Conservation (phyloP, 305 asterid species). For the Andrographis paniculata region DNA sequence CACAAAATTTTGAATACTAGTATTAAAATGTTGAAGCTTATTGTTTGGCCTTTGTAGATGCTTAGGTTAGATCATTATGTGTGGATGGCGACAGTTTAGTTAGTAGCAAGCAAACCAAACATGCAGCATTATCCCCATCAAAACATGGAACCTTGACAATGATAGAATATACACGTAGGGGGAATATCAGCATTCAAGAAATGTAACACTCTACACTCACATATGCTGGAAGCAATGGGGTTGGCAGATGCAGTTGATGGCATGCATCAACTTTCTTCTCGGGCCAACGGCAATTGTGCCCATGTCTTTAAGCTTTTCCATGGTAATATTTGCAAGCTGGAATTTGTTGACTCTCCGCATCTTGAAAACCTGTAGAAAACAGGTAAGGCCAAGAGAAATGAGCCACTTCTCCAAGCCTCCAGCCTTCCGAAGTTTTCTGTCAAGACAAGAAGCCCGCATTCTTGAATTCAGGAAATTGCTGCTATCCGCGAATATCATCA, state of each 20-base stretch:
- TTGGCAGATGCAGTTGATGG: conserved; percentile 79
- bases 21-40: too few relatives aligned
- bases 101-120: too few relatives aligned
- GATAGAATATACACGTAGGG: too few relatives aligned
- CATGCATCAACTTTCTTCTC: conserved; percentile 86
- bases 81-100: too few relatives aligned
- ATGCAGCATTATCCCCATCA: too few relatives aligned
- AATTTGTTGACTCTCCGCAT: conserved; percentile 44
- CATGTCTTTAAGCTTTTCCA: conserved; percentile 86
- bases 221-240: conserved; percentile 60
- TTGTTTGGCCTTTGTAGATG: too few relatives aligned
- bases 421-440: conserved; percentile 54
- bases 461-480: conserved; percentile 33
- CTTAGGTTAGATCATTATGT: too few relatives aligned
- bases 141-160: too few relatives aligned
- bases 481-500: conserved; percentile 31
- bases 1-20: too few relatives aligned
- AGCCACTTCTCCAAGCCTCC: conserved; percentile 93
- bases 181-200: too few relatives aligned
- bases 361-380: conserved; percentile 52
- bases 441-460: conserved; percentile 52
- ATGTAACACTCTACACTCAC: too few relatives aligned
- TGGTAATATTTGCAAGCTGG: conserved; percentile 71
- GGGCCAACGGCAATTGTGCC: conserved; percentile 85
- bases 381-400: conserved; percentile 61